A percentile compares a stretch with the other conserved stretches of the same genome.
Conservation (phyloP, 148 eudicot species). For the Beta vulgaris region DNA sequence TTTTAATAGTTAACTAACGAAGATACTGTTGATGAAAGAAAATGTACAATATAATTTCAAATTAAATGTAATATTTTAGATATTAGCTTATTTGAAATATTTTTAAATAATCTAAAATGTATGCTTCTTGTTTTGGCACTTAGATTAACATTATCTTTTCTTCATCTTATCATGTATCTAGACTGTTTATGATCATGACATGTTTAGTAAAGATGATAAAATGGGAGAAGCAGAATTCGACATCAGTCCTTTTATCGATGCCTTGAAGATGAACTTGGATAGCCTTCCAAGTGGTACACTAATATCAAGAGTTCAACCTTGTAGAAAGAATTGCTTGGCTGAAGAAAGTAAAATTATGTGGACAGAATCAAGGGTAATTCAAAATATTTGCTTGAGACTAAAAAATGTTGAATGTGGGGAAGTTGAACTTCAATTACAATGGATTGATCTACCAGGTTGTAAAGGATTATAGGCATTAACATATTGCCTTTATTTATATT, state of each 20-base stretch:
- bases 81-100: no score
- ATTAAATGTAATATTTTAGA: no score
- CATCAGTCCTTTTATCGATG: constrained; percentile 19
- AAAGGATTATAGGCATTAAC: no score
- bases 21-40: no score
- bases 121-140: no score
- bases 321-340: constrained; percentile 17
- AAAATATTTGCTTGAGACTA: constrained; percentile 23
- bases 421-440: constrained; percentile 26
- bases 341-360: constrained; percentile 26
- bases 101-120: no score
- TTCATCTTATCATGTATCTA: no score
- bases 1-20: no score
- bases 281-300: constrained; percentile 17
- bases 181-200: constrained; percentile 31
- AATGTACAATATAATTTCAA: no score
- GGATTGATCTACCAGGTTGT: constrained; percentile 21
- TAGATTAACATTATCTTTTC: no score
- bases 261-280: constrained; percentile 19
- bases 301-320: constrained; percentile 16
- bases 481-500: no score
- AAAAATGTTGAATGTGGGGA: constrained; percentile 26
- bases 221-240: constrained; percentile 32
- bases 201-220: constrained; percentile 24
- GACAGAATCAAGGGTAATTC: constrained; percentile 23